Conservation (phyloP, 2,329 filamentous ascomycete genomes). For the Ascocoryne sarcoides region DNA sequence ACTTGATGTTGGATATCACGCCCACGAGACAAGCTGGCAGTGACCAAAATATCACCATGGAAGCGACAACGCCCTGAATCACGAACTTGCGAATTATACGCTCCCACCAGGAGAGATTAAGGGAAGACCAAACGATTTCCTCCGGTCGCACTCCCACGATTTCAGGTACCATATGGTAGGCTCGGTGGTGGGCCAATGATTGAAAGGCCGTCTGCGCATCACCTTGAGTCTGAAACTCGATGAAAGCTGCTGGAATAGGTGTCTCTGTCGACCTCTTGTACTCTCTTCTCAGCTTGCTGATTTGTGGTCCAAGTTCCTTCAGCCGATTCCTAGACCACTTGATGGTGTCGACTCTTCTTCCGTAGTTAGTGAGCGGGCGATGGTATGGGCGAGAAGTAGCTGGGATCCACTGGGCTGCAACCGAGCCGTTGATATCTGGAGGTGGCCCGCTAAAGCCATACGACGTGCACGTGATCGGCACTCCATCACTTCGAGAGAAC, state of each 20-base stretch:
- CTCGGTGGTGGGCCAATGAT: conserved; percentile 53
- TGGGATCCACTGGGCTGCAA: conserved; percentile 30
- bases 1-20: conserved; percentile 54
- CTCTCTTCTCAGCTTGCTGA: conserved; percentile 25
- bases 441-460: conserved; percentile 17
- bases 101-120: conserved; percentile 55
- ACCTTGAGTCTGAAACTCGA: conserved; percentile 53
- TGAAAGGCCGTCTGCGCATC: conserved; percentile 58
- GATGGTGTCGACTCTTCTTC: conserved; percentile 30
- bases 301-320: conserved; percentile 26
- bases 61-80: conserved; percentile 43
- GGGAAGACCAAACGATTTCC: conserved; percentile 59
- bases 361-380: conserved; percentile 30
- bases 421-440: conserved; percentile 29
- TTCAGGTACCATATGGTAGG: conserved; percentile 54
- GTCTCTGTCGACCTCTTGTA: conserved; percentile 40
- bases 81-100: conserved; percentile 45
- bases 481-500: conserved; percentile 11
- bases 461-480: conserved; percentile 11
- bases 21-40: conserved; percentile 58
- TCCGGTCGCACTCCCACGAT: conserved; percentile 52
- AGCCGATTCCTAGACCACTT: conserved; percentile 30
- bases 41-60: conserved; percentile 58
- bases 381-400: conserved; percentile 26
- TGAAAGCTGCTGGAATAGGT: conserved; percentile 52